Base-by-base conservation (phyloP, 2,329 filamentous ascomycete species). In the Xylariaceae sp. region DNA sequence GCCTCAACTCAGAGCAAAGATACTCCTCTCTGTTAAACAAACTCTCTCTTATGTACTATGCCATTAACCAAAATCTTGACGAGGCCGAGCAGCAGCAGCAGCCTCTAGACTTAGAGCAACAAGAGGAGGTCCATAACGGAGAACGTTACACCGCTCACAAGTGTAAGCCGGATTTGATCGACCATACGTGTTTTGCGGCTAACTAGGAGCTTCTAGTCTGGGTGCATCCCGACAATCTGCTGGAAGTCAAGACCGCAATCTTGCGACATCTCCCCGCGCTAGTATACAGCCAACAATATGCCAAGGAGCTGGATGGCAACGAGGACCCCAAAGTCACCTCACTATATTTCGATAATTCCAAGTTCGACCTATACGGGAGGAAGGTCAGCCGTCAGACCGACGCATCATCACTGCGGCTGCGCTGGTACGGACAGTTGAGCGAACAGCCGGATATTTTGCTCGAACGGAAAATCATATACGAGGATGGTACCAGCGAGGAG, bases 171-270 rank as follows among this genome's bases (percentile, higher is more conserved):
- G 3, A 20, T 33, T n/a, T 13, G n/a, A 16, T 11, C 32, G 23
- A 36, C 16, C n/a, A 23, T 35, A 47, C 11, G 15, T 30, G 23
- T 26, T 11, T 57, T 58, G 67, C 8, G 33, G 49, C 64, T 78
- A 66, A 79, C 21, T 50, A 42, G 42, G 30, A 6, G 10, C 29
- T 18, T 50, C 6, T 50, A 89, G 86, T 96, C 77, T 99, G 94
- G 94, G 88, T 99, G 5, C 94, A 99, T 71, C 83, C 86, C 26
- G 94, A 99, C 67, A 97, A 99, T 73, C 79, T 97, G 23, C 85
- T 97, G 63, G 94, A 99, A 76, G 91, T 97, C 70, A 97, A 97
- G 81, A 97, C 94, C 4, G 86, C 91, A 66, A 95, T 99, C 57
- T 83, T 97, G 26, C 90, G 94, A 58, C 90, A 90, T 53, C 81